Conservation (phyloP, 306 rosid species). For the Heteromeles arbutifolia region DNA sequence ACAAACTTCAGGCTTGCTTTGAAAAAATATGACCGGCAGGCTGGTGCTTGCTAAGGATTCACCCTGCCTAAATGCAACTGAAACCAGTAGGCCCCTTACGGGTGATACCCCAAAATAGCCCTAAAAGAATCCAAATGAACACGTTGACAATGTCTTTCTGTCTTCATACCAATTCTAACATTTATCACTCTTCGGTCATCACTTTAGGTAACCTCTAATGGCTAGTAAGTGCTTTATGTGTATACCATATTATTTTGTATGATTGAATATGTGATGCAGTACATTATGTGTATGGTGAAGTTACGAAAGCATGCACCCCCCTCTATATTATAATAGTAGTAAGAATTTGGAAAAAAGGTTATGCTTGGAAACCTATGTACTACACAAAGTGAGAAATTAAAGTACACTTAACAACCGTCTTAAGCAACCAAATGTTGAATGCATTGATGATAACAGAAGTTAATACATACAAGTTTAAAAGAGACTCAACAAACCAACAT, state of each 20-base stretch:
- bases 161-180: background rate
- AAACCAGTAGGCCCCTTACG: background rate
- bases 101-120: background rate
- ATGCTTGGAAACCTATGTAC: background rate
- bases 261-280: background rate
- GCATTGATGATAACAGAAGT: background rate
- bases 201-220: background rate
- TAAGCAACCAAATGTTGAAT: background rate
- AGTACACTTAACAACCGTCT: background rate
- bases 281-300: background rate
- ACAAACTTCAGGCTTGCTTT: background rate
- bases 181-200: background rate
- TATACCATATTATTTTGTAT: background rate
- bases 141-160: background rate
- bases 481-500: slow-evolving; percentile 9
- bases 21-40: slow-evolving; percentile 2
- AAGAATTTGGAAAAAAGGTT: background rate
- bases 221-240: background rate
- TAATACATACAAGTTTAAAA: background rate
- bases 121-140: background rate
- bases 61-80: background rate
- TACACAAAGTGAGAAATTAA: background rate
- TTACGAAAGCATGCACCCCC: background rate
- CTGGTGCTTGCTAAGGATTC: slow-evolving; percentile 6
- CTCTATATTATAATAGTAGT: background rate